phyloP scores from a whole-genome alignment of 106 monocot genomes.

The Hemerocallis citrina region DNA sequence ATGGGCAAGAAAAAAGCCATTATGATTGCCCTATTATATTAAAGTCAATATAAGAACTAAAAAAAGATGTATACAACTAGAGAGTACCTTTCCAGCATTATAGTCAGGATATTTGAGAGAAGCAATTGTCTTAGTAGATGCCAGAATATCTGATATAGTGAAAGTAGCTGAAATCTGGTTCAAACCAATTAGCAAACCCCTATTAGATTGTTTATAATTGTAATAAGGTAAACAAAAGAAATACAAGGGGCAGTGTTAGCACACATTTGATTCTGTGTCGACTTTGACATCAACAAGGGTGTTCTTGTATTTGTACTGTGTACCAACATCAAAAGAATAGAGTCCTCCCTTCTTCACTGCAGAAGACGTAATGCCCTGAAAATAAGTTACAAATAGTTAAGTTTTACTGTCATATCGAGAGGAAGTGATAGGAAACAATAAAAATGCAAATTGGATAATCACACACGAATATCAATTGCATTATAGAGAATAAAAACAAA shows the following conservation, averaged over 20 bases:
- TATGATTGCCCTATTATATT: not conserved
- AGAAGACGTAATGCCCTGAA: constrained; percentile 78
- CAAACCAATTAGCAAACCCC: not conserved
- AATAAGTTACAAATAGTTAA: constrained; percentile 7
- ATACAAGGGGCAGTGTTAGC: not conserved
- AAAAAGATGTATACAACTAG: too few relatives aligned
- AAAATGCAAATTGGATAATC: too few relatives aligned
- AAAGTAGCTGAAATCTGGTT: constrained; percentile 67
- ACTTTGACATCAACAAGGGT: constrained; percentile 73
- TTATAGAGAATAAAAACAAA: too few relatives aligned
- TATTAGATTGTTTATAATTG: not conserved
- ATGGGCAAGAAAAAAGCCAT: not conserved
- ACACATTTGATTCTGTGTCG: constrained; percentile 83
- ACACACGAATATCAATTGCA: too few relatives aligned
- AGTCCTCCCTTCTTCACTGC: constrained; percentile 96
- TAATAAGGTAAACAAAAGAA: not conserved
- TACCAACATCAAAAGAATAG: constrained; percentile 61
- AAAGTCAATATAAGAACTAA: too few relatives aligned
- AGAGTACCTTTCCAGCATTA: constrained; percentile 79
- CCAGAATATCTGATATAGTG: constrained; percentile 51
- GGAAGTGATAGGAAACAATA: not conserved
- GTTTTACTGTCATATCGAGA: not conserved
- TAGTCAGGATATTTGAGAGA: constrained; percentile 73
- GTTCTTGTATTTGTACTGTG: constrained; percentile 83
- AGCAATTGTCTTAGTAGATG: constrained; percentile 65